Base-by-base conservation (phyloP, 2,329 filamentous ascomycete species). In the Cyphellophora attinorum region DNA sequence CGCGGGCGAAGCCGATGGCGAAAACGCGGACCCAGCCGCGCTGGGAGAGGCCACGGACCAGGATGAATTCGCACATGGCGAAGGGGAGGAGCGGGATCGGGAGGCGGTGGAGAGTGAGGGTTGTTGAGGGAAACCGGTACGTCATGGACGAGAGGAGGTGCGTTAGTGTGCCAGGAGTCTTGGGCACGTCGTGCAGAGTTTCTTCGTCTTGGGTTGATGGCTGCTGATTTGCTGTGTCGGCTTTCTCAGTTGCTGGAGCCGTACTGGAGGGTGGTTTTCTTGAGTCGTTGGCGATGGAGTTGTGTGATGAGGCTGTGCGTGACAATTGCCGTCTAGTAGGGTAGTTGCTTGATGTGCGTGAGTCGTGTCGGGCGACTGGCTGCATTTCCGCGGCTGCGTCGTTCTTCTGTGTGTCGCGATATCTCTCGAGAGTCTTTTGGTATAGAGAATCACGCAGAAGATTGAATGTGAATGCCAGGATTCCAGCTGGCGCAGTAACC, bases 31-130 rank as follows among this genome's bases (percentile, higher is more conserved):
- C 46, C 46, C 46, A 49, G 19, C 45, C 45, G 14, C 45, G 40
- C 34, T 47, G 46, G 8, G 39, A 27, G 11, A 49, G 45, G 31
- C 45, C 45, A 17, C 46, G 46, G 11, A 49, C 46, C 5, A 49
- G 39, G 29, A 49, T 47, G 34, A 49, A 49, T 27, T 49, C 45
- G 40, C 38, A 43, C 42, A 49, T 49, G 21, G 46, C 46, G 32
- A 49, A 49, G 6, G 46, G 46, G 11, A 49, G 38, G 11, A 49
- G 46, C 3, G 42, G 39, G 28, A 49, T 42, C 2, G 46, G 46
- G 2, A 49, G 35, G 2, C 41, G 42, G 4, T 14, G 14, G 14
- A 46, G 19, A 14, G 46, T 49, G 13, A 37, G 29, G 5, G 41
- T 37, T 11, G 46, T 47, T 5, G 35, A 34, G 2, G 46, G 46